phyloP scores from a whole-genome alignment of 805 yeast genomes.

The Wickerhamiella musiphila region DNA sequence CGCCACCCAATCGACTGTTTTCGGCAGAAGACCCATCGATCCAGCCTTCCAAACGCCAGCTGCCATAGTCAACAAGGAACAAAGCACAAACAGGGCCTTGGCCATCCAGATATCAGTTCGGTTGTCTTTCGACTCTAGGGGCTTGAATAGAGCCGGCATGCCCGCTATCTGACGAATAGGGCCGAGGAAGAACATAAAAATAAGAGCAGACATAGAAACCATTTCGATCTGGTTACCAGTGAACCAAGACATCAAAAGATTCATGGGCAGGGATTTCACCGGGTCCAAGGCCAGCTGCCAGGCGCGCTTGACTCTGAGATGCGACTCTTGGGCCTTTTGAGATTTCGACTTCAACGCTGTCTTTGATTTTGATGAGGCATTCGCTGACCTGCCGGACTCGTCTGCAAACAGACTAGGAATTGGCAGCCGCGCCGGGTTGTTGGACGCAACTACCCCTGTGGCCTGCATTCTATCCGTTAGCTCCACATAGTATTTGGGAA shows the following conservation, averaged over 20 bases:
- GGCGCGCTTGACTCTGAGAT: conserved; percentile 36
- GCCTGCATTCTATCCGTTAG: conserved; percentile 13
- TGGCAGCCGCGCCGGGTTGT: conserved; percentile 5
- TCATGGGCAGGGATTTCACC: conserved; percentile 79
- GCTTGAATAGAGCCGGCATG: conserved; percentile 37
- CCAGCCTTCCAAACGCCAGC: conserved; percentile 77
- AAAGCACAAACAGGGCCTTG: conserved; percentile 30
- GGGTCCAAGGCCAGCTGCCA: conserved; percentile 80
- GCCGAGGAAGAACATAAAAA: conserved; percentile 54
- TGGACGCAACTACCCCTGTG: conserved; percentile 5
- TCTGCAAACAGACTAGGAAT: conserved; percentile 4
- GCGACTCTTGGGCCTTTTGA: conserved; percentile 11
- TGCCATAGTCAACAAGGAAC: conserved; percentile 38
- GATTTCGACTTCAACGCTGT: conserved; percentile 6
- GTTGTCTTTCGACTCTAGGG: conserved; percentile 14
- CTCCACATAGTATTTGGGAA: no score
- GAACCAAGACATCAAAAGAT: conserved; percentile 77
- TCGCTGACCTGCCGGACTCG: neutral
- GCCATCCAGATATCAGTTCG: conserved; percentile 21
- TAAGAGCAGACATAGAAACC: conserved; percentile 78
- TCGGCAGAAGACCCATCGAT: conserved; percentile 82
- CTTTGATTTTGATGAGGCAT: conserved; percentile 1
- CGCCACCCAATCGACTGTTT: conserved; percentile 77
- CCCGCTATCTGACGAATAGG: conserved; percentile 57
- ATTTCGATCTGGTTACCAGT: conserved; percentile 80